A percentile compares a stretch with the other conserved stretches of the same genome.
phyloP scores from a whole-genome alignment of 2,329 filamentous ascomycete genomes.

The Colletotrichum echinochloae region DNA sequence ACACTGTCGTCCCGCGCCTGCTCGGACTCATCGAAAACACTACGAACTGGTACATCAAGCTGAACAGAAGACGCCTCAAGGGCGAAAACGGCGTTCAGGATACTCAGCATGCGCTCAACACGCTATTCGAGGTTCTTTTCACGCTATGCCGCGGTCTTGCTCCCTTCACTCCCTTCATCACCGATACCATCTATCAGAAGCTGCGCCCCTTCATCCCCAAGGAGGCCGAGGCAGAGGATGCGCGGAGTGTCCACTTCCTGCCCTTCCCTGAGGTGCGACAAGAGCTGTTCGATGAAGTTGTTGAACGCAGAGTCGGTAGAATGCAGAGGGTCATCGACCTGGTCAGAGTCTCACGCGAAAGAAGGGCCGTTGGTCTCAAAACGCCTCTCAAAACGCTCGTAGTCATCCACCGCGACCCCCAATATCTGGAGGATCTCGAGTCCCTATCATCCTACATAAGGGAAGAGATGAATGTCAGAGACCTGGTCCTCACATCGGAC shows the following conservation, averaged over 20 bases:
- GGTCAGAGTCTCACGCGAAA: conserved; percentile 86
- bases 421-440: conserved; percentile 88
- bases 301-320: conserved; percentile 86
- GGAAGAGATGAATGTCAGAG: conserved; percentile 91
- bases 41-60: conserved; percentile 99
- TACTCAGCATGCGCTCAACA: conserved; percentile 90
- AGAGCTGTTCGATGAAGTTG: conserved; percentile 86
- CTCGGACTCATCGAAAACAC: conserved; percentile 90
- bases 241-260: conserved; percentile 92
- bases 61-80: conserved; percentile 92
- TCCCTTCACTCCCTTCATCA: conserved; percentile 95
- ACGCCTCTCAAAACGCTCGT: conserved; percentile 90
- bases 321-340: conserved; percentile 98
- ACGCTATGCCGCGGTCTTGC: conserved; percentile 89
- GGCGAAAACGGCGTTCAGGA: conserved; percentile 88
- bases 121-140: conserved; percentile 92
- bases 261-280: conserved; percentile 88
- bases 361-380: conserved; percentile 86
- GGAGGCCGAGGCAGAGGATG: conserved; percentile 74
- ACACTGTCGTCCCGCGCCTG: conserved; percentile 90
- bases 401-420: conserved; percentile 84
- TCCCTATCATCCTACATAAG: conserved; percentile 89
- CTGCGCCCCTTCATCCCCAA: conserved; percentile 86
- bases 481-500: conserved; percentile 85
- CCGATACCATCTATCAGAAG: conserved; percentile 91